A percentile compares a stretch with the other conserved stretches of the same genome.
These are phyloP conservation scores for Colletotrichum sp. DNA, from an alignment of 2,329 filamentous ascomycete genomes.

Conservation along the genomic window DNA sequence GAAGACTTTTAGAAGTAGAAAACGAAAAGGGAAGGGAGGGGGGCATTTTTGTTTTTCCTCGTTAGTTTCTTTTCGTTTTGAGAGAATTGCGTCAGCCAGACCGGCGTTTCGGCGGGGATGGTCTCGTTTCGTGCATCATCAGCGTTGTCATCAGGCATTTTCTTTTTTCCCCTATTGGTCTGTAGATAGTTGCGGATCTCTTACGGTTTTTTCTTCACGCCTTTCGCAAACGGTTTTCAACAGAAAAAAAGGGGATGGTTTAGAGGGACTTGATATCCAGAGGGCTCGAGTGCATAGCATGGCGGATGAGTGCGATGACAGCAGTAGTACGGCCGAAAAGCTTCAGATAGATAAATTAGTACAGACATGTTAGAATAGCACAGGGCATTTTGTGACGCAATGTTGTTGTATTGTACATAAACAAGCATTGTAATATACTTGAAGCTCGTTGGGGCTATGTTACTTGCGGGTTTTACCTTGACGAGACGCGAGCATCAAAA, in stretches of 20 bases:
- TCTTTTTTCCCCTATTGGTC: not conserved
- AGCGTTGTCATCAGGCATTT: not conserved
- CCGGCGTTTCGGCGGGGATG: not conserved
- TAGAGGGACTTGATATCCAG: not conserved
- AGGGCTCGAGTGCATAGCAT: not conserved
- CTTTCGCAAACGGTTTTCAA: not conserved
- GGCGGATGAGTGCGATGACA: not conserved
- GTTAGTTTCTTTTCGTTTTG: not conserved
- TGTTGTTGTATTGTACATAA: not conserved
- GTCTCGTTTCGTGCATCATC: not conserved
- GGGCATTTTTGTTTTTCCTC: not conserved
- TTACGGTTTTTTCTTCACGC: not conserved
- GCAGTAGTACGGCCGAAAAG: not conserved
- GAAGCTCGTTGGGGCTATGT: not conserved
- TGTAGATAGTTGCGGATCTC: not conserved
- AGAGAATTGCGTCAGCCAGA: not conserved
- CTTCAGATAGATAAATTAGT: not conserved
- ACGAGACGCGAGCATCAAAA: not conserved
- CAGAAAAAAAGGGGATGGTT: not conserved
- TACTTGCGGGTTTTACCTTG: not conserved
- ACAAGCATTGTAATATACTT: not conserved
- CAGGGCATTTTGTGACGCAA: not conserved
- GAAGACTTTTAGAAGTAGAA: not conserved
- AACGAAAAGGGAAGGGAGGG: not conserved
- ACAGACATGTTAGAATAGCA: not conserved